Conservation (phyloP, 1,139 yeast species). For the Zygoascus sp. region DNA sequence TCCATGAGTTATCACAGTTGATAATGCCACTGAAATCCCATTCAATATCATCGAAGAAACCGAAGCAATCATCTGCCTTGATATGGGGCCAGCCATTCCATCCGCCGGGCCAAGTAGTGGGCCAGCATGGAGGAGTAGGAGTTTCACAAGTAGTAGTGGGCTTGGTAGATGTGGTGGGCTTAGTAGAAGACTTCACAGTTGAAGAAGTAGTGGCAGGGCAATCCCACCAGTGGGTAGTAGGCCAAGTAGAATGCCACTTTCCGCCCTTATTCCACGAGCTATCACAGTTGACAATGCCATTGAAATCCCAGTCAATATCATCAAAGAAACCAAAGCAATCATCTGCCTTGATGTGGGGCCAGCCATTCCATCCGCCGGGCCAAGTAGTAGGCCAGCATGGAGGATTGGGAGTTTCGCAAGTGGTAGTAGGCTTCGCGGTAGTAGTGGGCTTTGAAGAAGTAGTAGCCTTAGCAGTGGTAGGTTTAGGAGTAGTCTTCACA, state of each 20-base stretch:
- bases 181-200: slow-evolving; percentile 3
- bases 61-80: slow-evolving; percentile 13
- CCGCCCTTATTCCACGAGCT: background rate
- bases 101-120: slow-evolving; percentile 10
- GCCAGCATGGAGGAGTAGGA: slow-evolving; percentile 7
- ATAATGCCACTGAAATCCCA: background rate
- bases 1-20: background rate
- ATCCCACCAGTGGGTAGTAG: slow-evolving; percentile 8
- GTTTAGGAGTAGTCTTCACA: slow-evolving; percentile 9
- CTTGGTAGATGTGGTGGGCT: slow-evolving; percentile 1
- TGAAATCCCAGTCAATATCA: slow-evolving; percentile 4
- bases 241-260: slow-evolving; percentile 7
- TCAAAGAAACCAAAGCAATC: slow-evolving; percentile 9
- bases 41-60: slow-evolving; percentile 9
- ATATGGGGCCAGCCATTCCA: slow-evolving; percentile 12
- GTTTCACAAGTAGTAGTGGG: slow-evolving; percentile 6
- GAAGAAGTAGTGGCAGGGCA: slow-evolving; percentile 4
- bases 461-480: slow-evolving; percentile 13
- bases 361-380: slow-evolving; percentile 4
- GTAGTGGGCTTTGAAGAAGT: slow-evolving; percentile 2
- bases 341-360: slow-evolving; percentile 13
- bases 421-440: background rate
- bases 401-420: background rate
- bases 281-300: background rate
- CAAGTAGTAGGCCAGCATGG: slow-evolving; percentile 8